A percentile compares a stretch with the other conserved stretches of the same genome.
phyloP scores from a whole-genome alignment of 208 protist species.

The Crithidia sp. region DNA sequence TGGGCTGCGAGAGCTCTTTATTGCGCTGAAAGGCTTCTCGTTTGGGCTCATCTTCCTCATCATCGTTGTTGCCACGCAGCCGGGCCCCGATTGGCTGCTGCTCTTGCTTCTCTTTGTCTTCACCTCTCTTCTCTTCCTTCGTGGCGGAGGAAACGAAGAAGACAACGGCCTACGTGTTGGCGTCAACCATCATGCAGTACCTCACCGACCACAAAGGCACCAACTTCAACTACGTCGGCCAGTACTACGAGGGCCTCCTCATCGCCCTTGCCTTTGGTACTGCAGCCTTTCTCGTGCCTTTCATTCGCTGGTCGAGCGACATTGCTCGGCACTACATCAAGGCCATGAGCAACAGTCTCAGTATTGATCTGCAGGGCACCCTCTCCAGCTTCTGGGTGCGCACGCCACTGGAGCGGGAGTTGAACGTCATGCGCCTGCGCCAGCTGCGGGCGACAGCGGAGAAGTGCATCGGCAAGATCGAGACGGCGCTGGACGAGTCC shows the following conservation, averaged over 20 bases:
- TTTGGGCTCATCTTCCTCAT: constrained; percentile 68
- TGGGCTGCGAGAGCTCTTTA: constrained; percentile 77
- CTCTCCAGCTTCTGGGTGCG: constrained; percentile 85
- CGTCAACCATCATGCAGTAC: constrained; percentile 85
- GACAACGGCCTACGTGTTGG: constrained; percentile 85
- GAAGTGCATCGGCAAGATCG: constrained; percentile 74
- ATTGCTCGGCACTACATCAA: constrained; percentile 79
- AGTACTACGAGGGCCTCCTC: constrained; percentile 81
- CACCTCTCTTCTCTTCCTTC: constrained; percentile 77
- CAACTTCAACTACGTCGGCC: constrained; percentile 61
- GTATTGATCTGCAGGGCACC: constrained; percentile 86
- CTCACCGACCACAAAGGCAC: constrained; percentile 57
- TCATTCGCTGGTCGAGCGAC: constrained; percentile 88
- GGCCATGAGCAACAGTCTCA: constrained; percentile 80
- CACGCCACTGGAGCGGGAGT: constrained; percentile 80
- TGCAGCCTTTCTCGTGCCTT: constrained; percentile 82
- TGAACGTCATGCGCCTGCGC: constrained; percentile 83
- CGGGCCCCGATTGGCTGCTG: constrained; percentile 61
- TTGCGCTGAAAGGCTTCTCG: constrained; percentile 85
- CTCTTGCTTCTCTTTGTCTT: constrained; percentile 81
- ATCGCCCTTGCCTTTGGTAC: constrained; percentile 78
- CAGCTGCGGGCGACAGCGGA: constrained; percentile 79
- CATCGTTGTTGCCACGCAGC: constrained; percentile 68
- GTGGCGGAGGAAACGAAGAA: constrained; percentile 89
- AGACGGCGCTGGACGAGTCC: constrained; percentile 68